Evolutionary conservation across 306 rosid genomes (phyloP).

Genomic region (Trifolium pratense): DNA sequence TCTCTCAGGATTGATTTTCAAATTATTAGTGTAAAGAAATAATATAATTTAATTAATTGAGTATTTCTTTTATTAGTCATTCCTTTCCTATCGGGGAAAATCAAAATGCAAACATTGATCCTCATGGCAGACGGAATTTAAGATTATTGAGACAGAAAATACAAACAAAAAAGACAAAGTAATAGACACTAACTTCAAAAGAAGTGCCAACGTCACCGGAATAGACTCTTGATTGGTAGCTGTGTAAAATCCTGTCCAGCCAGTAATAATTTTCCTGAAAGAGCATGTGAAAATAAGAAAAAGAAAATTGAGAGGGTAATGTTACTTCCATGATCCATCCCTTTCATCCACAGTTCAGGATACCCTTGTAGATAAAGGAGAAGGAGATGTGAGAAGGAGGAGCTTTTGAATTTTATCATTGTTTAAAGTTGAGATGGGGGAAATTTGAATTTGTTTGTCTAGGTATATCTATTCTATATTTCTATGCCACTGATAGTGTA

Average conservation of each 20-base stretch:
- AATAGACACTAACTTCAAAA: conserved; percentile 70
- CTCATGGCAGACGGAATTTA: background rate
- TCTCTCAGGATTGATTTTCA: background rate
- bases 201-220: conserved; percentile 76
- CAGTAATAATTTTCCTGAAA: conserved; percentile 93
- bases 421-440: conserved; percentile 20
- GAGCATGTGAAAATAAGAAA: conserved; percentile 46
- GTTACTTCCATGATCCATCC: conserved; percentile 36
- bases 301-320: conserved; percentile 18
- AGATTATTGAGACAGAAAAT: conserved; percentile 34
- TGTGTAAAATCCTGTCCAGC: conserved; percentile 90
- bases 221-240: conserved; percentile 92
- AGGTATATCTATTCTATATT: background rate
- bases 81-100: conserved; percentile 23
- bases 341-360: conserved; percentile 38
- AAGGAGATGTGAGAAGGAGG: conserved; percentile 12
- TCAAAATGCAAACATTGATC: conserved; percentile 32
- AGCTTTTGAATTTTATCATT: conserved; percentile 15
- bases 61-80: background rate
- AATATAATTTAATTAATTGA: background rate
- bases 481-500: conserved; percentile 19
- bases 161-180: conserved; percentile 38
- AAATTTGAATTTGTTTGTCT: conserved; percentile 24
- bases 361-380: conserved; percentile 33
- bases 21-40: background rate